phyloP scores from a whole-genome alignment of 805 yeast species.

The Kazachstania viticola region DNA sequence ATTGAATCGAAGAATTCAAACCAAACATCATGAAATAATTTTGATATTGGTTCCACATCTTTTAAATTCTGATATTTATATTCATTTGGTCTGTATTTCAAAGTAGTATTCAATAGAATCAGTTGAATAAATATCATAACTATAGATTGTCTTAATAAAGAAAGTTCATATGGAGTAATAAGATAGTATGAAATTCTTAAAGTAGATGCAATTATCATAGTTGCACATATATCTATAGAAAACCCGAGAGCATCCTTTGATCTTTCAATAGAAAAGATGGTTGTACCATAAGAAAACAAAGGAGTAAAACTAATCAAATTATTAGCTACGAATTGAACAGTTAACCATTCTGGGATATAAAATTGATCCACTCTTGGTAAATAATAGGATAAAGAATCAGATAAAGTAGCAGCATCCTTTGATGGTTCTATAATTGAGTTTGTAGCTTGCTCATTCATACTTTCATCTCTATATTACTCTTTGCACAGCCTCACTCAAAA shows the following conservation, averaged over 20 bases:
- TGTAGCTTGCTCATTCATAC: too few species aligned
- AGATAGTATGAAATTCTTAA: conserved; percentile 67
- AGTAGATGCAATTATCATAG: conserved; percentile 72
- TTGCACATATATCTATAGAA: conserved; percentile 84
- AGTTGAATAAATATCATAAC: conserved; percentile 79
- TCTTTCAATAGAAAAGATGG: conserved; percentile 55
- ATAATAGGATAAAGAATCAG: conserved; percentile 19
- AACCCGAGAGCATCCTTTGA: conserved; percentile 65
- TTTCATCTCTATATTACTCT: too few species aligned
- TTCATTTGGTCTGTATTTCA: conserved; percentile 43
- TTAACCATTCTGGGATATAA: conserved; percentile 38
- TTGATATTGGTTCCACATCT: conserved; percentile 23
- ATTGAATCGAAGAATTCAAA: conserved; percentile 17
- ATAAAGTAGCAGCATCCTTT: conserved; percentile 1
- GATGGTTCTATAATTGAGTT: too few species aligned
- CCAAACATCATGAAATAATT: conserved; percentile 25
- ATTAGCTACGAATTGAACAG: conserved; percentile 47
- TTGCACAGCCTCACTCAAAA: too few species aligned
- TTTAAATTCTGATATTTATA: conserved; percentile 30
- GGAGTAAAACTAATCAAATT: conserved; percentile 72
- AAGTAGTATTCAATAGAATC: conserved; percentile 49
- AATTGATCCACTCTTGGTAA: conserved; percentile 32
- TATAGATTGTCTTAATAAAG: conserved; percentile 65
- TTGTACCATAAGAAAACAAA: conserved; percentile 75
- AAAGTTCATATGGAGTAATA: conserved; percentile 70